Conservation (phyloP, 305 asterid genomes). For the Rubia tinctorum region DNA sequence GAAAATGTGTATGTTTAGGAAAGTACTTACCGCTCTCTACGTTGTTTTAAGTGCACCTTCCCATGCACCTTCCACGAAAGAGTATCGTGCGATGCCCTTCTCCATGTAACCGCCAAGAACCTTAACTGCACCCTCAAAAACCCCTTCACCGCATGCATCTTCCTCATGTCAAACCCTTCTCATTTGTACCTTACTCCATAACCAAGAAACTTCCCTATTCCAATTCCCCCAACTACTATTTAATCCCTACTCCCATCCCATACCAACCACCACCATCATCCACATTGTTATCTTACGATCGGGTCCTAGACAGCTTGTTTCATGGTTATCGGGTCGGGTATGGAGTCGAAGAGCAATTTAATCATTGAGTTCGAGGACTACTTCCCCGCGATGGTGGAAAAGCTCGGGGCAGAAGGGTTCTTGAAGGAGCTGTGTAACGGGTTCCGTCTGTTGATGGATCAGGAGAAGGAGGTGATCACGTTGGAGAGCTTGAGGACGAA, state of each 20-base stretch:
- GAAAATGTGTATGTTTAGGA: background rate
- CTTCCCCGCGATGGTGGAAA: slow-evolving; percentile 72
- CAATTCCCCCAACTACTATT: slow-evolving; percentile 6
- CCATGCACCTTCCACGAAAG: slow-evolving; percentile 35
- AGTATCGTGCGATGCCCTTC: background rate
- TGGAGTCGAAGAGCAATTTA: slow-evolving; percentile 18
- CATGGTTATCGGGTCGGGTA: background rate
- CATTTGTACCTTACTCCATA: slow-evolving; percentile 14
- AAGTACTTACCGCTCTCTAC: slow-evolving; percentile 1
- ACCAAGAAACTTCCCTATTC: slow-evolving; percentile 31
- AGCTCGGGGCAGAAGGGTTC: slow-evolving; percentile 65
- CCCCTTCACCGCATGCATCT: background rate
- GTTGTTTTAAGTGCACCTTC: slow-evolving; percentile 20
- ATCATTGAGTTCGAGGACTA: slow-evolving; percentile 53
- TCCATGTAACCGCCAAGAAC: slow-evolving; percentile 8
- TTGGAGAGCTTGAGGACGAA: slow-evolving; percentile 59
- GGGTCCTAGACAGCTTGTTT: background rate
- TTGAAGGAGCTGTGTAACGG: slow-evolving; percentile 64
- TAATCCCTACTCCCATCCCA: slow-evolving; percentile 5
- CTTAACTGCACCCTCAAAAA: slow-evolving; percentile 1
- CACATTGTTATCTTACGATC: too few relatives aligned
- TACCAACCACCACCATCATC: background rate
- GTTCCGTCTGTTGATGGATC: slow-evolving; percentile 51
- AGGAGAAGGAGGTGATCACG: slow-evolving; percentile 46
- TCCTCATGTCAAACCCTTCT: slow-evolving; percentile 15